A percentile compares a stretch with the other conserved stretches of the same genome.
Evolutionary conservation across 805 yeast species (phyloP).

Genomic region (Starmera amethionina): DNA sequence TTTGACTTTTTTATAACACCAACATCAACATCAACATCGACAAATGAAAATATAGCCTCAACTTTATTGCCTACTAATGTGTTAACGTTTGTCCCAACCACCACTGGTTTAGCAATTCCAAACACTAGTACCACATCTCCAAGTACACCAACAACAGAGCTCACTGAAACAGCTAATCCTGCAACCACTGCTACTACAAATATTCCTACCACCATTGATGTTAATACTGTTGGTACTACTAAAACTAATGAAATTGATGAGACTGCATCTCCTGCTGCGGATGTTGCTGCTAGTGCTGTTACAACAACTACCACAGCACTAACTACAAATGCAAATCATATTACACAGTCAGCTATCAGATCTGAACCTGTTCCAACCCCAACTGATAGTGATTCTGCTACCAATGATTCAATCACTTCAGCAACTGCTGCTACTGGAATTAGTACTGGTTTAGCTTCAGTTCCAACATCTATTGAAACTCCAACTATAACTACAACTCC

Average conservation of each 20-base stretch:
- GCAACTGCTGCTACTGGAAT: not conserved
- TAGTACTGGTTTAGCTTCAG: not conserved
- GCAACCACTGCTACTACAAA: not conserved
- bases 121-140: not conserved
- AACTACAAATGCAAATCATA: not conserved
- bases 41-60: too few relatives aligned
- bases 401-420: not conserved
- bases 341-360: not conserved
- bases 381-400: not conserved
- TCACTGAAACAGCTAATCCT: not conserved
- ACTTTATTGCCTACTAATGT: too few relatives aligned
- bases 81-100: not conserved
- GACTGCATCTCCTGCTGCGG: not conserved
- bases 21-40: too few relatives aligned
- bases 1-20: too few relatives aligned
- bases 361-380: too few relatives aligned
- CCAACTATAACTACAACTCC: slow-evolving; percentile 2
- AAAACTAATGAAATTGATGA: not conserved
- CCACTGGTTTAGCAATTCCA: not conserved
- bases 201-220: not conserved
- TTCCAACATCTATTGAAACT: slow-evolving; percentile 2
- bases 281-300: not conserved
- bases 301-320: not conserved
- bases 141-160: not conserved
- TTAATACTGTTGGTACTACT: not conserved